phyloP scores from a whole-genome alignment of 2,329 filamentous ascomycete genomes.

The Penicillium digitatum region DNA sequence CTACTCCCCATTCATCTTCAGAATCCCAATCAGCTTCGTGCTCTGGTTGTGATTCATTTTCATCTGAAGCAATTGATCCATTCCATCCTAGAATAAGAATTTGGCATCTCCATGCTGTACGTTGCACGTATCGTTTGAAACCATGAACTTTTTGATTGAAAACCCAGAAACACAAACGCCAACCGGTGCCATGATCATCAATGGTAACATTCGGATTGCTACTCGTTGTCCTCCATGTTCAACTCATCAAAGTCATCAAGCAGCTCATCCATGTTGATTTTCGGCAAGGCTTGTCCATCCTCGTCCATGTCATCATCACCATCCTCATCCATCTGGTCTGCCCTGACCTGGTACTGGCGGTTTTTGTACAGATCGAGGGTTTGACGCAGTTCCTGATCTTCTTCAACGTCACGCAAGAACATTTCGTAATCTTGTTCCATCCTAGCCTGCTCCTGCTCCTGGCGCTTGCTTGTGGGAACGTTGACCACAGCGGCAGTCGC shows the following conservation, averaged over 20 bases:
- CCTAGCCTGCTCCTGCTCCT: constrained; percentile 73
- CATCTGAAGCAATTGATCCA: not conserved
- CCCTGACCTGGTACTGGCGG: constrained; percentile 43
- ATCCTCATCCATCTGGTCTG: constrained; percentile 39
- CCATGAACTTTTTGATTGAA: constrained; percentile 10
- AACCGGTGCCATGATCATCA: constrained; percentile 25
- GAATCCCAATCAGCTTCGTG: not conserved
- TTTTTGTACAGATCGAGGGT: constrained; percentile 82
- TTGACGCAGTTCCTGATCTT: constrained; percentile 80
- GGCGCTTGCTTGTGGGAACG: constrained; percentile 38
- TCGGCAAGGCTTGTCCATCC: constrained; percentile 55
- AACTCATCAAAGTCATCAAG: constrained; percentile 31
- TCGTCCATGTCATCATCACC: constrained; percentile 59
- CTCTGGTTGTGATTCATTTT: not conserved
- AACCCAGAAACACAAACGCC: constrained; percentile 22
- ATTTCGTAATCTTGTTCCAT: constrained; percentile 94
- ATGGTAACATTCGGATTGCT: constrained; percentile 19
- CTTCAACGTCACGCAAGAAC: constrained; percentile 95
- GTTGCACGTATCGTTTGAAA: constrained; percentile 11
- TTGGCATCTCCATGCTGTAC: not conserved
- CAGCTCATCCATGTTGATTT: constrained; percentile 66
- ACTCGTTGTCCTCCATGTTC: constrained; percentile 53
- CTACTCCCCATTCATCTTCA: not conserved
- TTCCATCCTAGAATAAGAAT: not conserved
- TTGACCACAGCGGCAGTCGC: constrained; percentile 11